A percentile compares a stretch with the other conserved stretches of the same genome.
Conservation (phyloP, 2,329 filamentous ascomycete species). For the Exophiala lecanii-corni region DNA sequence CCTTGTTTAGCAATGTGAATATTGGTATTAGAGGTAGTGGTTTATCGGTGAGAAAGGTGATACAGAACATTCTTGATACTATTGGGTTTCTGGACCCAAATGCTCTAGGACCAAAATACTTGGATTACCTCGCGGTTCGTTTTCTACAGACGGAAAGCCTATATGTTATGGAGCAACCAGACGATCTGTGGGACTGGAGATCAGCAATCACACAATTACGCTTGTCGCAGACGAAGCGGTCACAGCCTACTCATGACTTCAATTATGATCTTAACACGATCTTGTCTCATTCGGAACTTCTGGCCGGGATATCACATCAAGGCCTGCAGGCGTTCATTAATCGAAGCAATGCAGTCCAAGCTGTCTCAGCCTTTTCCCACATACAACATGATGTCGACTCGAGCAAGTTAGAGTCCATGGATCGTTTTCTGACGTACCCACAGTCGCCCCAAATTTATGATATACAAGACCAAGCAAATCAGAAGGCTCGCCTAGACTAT, state of each 20-base stretch:
- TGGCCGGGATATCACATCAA: constrained; percentile 33
- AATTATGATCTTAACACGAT: constrained; percentile 16
- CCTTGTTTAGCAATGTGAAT: constrained; percentile 45
- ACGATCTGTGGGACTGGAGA: constrained; percentile 33
- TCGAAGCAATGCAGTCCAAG: constrained; percentile 16
- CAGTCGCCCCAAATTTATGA: constrained; percentile 9
- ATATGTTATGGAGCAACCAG: constrained; percentile 41
- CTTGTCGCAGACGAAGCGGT: constrained; percentile 3
- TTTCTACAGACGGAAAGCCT: constrained; percentile 48
- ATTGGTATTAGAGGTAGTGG: constrained; percentile 25
- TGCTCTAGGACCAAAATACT: constrained; percentile 29
- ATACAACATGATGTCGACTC: constrained; percentile 40
- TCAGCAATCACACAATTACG: constrained; percentile 4
- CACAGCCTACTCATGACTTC: neutral
- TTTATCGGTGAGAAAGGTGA: constrained; percentile 1
- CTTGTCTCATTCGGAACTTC: constrained; percentile 14
- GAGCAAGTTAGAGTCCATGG: constrained; percentile 30
- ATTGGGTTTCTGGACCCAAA: constrained; percentile 38
- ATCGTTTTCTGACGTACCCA: constrained; percentile 17
- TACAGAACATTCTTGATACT: constrained; percentile 32
- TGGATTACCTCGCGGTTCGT: constrained; percentile 43
- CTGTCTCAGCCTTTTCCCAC: constrained; percentile 22
- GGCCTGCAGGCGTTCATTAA: constrained; percentile 36
- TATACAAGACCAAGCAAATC: neutral
- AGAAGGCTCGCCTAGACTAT: constrained; percentile 15